Percentiles rank a stretch among this genome's conserved stretches.
Conservation (phyloP, 2,329 filamentous ascomycete genomes). For the Cladosporium sp. region DNA sequence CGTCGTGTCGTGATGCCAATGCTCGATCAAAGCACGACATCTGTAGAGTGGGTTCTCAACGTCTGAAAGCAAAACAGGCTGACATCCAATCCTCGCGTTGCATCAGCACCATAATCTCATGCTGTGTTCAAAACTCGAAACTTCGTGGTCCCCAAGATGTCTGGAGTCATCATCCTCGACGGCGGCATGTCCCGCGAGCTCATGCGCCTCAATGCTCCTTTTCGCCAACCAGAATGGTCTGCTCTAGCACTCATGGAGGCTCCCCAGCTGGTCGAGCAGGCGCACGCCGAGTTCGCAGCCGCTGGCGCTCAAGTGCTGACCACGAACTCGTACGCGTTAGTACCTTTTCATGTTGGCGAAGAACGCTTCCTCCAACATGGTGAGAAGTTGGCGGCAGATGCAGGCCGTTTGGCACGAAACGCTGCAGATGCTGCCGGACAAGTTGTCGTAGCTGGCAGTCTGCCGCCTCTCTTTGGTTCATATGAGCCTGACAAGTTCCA, state of each 20-base stretch:
- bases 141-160: background rate
- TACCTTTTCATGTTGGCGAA: constrained; percentile 18
- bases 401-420: constrained; percentile 15
- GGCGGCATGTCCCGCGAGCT: constrained; percentile 20
- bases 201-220: constrained; percentile 17
- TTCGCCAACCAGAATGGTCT: constrained; percentile 21
- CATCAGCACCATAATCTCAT: background rate
- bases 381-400: constrained; percentile 14
- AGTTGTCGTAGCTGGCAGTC: constrained; percentile 13
- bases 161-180: constrained; percentile 8
- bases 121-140: background rate
- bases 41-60: background rate
- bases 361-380: constrained; percentile 12
- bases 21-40: background rate
- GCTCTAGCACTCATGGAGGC: constrained; percentile 17
- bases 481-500: constrained; percentile 21
- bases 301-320: constrained; percentile 18
- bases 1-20: background rate
- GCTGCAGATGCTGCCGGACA: constrained; percentile 7
- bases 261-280: constrained; percentile 6
- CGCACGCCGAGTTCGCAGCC: constrained; percentile 10
- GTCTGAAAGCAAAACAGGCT: background rate
- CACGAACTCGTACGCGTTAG: constrained; percentile 17
- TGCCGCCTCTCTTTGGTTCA: constrained; percentile 22
- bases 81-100: background rate